Evolutionary conservation across 805 yeast species (phyloP).

Genomic region (Candida nemodendra): DNA sequence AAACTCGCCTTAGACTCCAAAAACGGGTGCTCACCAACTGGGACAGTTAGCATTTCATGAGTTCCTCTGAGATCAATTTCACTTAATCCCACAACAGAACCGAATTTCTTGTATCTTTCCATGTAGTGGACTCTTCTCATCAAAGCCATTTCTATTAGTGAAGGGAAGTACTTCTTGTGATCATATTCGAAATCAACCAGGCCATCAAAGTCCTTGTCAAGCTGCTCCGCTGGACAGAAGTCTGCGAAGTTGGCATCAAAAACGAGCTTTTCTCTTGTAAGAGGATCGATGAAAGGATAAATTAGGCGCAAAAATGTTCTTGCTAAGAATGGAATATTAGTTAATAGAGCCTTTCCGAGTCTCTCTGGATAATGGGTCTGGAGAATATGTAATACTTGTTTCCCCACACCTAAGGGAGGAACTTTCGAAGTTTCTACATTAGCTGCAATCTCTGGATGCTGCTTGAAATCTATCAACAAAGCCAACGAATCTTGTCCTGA

Average conservation of each 20-base stretch:
- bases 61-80: slow-evolving; percentile 71
- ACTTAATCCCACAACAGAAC: slow-evolving; percentile 72
- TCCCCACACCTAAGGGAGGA: slow-evolving; percentile 87
- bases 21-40: slow-evolving; percentile 33
- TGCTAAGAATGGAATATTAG: slow-evolving; percentile 92
- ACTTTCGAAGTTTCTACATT: slow-evolving; percentile 62
- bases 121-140: slow-evolving; percentile 61
- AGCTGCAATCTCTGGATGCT: slow-evolving; percentile 55
- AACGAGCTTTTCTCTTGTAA: slow-evolving; percentile 89
- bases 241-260: slow-evolving; percentile 85
- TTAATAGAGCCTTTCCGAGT: slow-evolving; percentile 85
- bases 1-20: background rate
- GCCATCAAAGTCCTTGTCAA: slow-evolving; percentile 87
- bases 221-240: slow-evolving; percentile 77
- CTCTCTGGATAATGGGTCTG: slow-evolving; percentile 98
- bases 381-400: slow-evolving; percentile 87
- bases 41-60: slow-evolving; percentile 22
- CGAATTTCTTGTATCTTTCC: slow-evolving; percentile 68
- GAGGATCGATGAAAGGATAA: slow-evolving; percentile 94
- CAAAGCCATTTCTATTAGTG: slow-evolving; percentile 58
- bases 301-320: slow-evolving; percentile 90
- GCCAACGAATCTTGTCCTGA: slow-evolving; percentile 95
- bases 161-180: slow-evolving; percentile 79
- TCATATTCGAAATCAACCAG: slow-evolving; percentile 76
- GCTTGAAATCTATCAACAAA: slow-evolving; percentile 86